These are phyloP conservation scores for Scheffersomyces spartinae DNA, from an alignment of 805 yeast species.

Conservation along the genomic window DNA sequence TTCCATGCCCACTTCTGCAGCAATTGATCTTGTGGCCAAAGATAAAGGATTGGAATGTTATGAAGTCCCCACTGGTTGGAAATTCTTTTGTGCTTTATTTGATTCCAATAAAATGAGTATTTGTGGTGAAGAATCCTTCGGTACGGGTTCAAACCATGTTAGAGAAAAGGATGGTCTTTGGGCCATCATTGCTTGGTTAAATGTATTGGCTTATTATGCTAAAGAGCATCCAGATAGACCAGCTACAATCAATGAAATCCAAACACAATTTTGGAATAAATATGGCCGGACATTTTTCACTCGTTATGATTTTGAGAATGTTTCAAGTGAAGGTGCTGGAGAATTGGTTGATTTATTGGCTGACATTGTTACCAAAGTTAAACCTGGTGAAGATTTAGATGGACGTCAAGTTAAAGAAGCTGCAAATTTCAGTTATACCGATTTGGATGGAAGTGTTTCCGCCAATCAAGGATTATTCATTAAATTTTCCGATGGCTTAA, in stretches of 20 bases:
- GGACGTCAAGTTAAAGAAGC: conserved; percentile 56
- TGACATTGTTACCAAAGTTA: conserved; percentile 40
- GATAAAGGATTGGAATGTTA: conserved; percentile 62
- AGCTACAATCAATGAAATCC: conserved; percentile 70
- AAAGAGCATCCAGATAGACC: conserved; percentile 39
- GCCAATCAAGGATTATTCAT: conserved; percentile 80
- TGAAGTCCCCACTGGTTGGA: conserved; percentile 99
- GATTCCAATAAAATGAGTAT: conserved; percentile 89
- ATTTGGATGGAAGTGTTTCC: conserved; percentile 87
- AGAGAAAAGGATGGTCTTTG: conserved; percentile 97
- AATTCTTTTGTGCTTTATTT: conserved; percentile 90
- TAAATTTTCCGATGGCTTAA: conserved; percentile 68
- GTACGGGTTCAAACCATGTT: conserved; percentile 95
- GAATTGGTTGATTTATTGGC: conserved; percentile 47
- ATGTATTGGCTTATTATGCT: conserved; percentile 79
- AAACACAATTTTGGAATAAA: conserved; percentile 74
- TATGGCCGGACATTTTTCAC: conserved; percentile 98
- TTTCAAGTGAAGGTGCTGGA: conserved; percentile 62
- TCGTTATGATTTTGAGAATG: conserved; percentile 87
- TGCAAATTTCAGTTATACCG: conserved; percentile 87
- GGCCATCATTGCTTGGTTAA: conserved; percentile 97
- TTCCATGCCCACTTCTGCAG: conserved; percentile 95
- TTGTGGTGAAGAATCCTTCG: conserved; percentile 97
- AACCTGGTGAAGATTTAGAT: conserved; percentile 30
- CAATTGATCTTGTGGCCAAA: conserved; percentile 84